These are phyloP conservation scores for Boechera stricta DNA, from an alignment of 345 rosid genomes.

Conservation along the genomic window DNA sequence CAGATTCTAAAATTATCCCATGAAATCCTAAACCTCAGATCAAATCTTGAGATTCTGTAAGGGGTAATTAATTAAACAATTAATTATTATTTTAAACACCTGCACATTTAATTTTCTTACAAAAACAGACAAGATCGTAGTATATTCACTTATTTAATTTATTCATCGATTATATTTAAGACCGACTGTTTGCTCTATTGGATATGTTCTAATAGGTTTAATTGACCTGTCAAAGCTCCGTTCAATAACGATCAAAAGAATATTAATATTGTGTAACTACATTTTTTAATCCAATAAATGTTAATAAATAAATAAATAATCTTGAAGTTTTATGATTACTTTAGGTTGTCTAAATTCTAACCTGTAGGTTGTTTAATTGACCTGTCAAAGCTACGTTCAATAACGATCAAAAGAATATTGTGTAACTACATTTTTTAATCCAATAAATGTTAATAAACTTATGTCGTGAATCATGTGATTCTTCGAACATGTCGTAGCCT, in stretches of 20 bases:
- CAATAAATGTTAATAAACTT: background rate
- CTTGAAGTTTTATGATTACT: no score
- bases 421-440: background rate
- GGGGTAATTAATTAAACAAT: background rate
- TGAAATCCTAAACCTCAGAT: slow-evolving; percentile 4
- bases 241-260: background rate
- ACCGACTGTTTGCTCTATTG: background rate
- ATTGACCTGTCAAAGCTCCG: slow-evolving; percentile 23
- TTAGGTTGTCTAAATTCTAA: no score
- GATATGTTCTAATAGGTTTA: background rate
- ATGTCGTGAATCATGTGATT: slow-evolving; percentile 46
- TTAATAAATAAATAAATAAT: background rate
- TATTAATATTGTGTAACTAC: background rate
- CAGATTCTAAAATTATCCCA: background rate
- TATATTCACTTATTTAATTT: background rate
- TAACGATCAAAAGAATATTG: slow-evolving; percentile 2
- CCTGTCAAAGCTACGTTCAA: slow-evolving; percentile 23
- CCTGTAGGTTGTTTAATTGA: background rate
- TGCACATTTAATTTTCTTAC: background rate
- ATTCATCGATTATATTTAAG: background rate
- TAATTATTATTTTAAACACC: background rate
- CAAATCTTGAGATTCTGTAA: slow-evolving; percentile 10
- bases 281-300: background rate
- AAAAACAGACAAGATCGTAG: background rate
- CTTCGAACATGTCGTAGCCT: slow-evolving; percentile 38